A percentile compares a stretch with the other conserved stretches of the same genome.
These are phyloP conservation scores for Hirschfeldia incana DNA, from an alignment of 345 rosid genomes.

Conservation along the genomic window DNA sequence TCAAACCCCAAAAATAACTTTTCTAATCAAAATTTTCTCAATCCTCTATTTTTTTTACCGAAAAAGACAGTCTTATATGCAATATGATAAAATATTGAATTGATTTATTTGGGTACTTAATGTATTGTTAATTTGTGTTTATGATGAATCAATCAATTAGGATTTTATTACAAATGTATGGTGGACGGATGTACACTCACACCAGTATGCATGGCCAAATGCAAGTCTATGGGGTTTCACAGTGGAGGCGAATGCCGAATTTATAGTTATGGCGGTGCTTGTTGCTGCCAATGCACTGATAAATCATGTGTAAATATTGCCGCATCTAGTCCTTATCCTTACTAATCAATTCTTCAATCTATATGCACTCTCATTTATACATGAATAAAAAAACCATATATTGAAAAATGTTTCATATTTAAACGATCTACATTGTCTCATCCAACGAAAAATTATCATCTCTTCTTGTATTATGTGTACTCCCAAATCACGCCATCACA, in stretches of 20 bases:
- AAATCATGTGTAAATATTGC: neutral
- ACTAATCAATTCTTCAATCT: neutral
- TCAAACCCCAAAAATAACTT: neutral
- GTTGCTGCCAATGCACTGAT: neutral
- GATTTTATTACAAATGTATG: neutral
- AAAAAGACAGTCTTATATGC: neutral
- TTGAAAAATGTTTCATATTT: neutral
- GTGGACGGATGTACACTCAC: neutral
- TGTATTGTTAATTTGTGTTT: neutral
- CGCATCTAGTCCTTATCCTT: neutral
- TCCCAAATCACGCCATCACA: neutral
- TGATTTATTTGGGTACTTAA: neutral
- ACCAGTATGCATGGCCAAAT: neutral
- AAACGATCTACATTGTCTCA: neutral
- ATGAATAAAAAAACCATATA: neutral
- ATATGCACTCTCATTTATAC: neutral
- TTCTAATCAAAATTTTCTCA: neutral
- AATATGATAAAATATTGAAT: neutral
- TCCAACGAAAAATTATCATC: neutral
- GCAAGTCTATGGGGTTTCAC: neutral
- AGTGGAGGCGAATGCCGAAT: neutral
- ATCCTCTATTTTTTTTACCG: neutral
- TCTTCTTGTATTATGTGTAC: neutral
- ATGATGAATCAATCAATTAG: neutral
- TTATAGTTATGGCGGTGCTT: neutral